These are phyloP conservation scores for Alternaria sp. DNA, from an alignment of 2,329 filamentous ascomycete species.

Conservation along the genomic window DNA sequence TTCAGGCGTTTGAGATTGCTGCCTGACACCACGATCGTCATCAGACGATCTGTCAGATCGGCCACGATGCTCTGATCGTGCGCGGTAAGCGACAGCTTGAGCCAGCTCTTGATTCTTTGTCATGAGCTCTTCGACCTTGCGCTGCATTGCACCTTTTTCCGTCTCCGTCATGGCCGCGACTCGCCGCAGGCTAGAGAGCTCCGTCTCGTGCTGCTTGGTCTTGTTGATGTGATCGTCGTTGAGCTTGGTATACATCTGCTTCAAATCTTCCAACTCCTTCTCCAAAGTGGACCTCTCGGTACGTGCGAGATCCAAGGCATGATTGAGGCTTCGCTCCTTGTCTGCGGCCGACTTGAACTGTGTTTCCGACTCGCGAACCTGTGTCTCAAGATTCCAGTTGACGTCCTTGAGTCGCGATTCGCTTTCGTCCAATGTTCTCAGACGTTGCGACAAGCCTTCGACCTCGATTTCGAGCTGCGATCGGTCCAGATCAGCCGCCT, in stretches of 20 bases:
- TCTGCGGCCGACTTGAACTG: slow-evolving; percentile 77
- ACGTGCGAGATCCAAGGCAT: slow-evolving; percentile 71
- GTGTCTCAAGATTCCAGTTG: slow-evolving; percentile 96
- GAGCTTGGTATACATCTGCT: slow-evolving; percentile 77
- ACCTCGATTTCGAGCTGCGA: slow-evolving; percentile 82
- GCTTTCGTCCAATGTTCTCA: slow-evolving; percentile 86
- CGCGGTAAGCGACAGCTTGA: slow-evolving; percentile 77
- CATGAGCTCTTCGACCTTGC: slow-evolving; percentile 85
- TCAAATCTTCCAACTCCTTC: slow-evolving; percentile 89
- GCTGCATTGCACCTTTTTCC: slow-evolving; percentile 78
- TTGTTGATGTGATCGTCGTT: slow-evolving; percentile 77
- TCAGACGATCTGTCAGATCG: slow-evolving; percentile 63
- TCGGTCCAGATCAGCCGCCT: slow-evolving; percentile 74
- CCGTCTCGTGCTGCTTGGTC: slow-evolving; percentile 86
- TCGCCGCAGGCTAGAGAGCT: slow-evolving; percentile 82
- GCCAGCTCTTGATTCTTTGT: slow-evolving; percentile 91
- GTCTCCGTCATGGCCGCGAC: slow-evolving; percentile 78
- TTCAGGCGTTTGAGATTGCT: slow-evolving; percentile 73
- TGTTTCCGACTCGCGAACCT: slow-evolving; percentile 81
- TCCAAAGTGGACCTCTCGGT: slow-evolving; percentile 79
- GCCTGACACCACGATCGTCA: slow-evolving; percentile 59
- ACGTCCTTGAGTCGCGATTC: slow-evolving; percentile 97
- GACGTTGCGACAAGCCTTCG: slow-evolving; percentile 77
- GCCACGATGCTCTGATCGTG: slow-evolving; percentile 65
- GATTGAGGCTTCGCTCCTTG: slow-evolving; percentile 80